Evolutionary conservation across 768 basidiomycete species (phyloP).

Genomic region (Kwoniella heveanensis): DNA sequence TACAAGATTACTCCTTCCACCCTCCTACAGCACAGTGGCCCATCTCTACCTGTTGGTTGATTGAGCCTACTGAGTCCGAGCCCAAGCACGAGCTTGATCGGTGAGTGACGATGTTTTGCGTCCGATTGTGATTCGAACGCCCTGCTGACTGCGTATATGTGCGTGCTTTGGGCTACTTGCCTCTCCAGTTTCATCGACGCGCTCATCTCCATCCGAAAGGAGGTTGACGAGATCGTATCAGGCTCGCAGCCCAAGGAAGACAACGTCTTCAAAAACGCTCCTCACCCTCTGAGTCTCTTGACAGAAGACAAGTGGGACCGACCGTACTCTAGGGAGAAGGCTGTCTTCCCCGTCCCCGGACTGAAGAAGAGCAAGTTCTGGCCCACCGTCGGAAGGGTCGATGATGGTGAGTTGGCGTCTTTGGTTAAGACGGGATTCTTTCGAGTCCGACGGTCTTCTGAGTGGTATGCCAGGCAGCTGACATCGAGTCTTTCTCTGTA

Average conservation of each 20-base stretch:
- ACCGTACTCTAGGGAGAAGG: slow-evolving; percentile 87
- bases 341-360: slow-evolving; percentile 85
- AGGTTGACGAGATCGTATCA: slow-evolving; percentile 80
- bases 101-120: no score
- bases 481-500: not conserved
- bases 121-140: no score
- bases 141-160: no score
- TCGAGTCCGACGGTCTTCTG: no score
- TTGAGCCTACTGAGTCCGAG: slow-evolving; percentile 97
- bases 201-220: slow-evolving; percentile 92
- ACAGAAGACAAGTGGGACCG: slow-evolving; percentile 81
- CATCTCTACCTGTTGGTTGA: slow-evolving; percentile 74
- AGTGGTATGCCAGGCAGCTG: no score
- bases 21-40: slow-evolving; percentile 98
- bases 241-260: slow-evolving; percentile 89
- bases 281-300: slow-evolving; percentile 80
- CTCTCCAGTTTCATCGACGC: slow-evolving; percentile 87
- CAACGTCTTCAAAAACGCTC: slow-evolving; percentile 91
- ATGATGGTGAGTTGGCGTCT: slow-evolving; percentile 89
- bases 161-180: not conserved
- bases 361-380: slow-evolving; percentile 91
- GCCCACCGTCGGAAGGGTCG: slow-evolving; percentile 88
- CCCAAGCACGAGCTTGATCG: slow-evolving; percentile 88
- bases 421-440: no score
- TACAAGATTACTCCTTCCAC: slow-evolving; percentile 62